Evolutionary conservation across 257 asterid genomes (phyloP).

Genomic region (Primulina tabacum): DNA sequence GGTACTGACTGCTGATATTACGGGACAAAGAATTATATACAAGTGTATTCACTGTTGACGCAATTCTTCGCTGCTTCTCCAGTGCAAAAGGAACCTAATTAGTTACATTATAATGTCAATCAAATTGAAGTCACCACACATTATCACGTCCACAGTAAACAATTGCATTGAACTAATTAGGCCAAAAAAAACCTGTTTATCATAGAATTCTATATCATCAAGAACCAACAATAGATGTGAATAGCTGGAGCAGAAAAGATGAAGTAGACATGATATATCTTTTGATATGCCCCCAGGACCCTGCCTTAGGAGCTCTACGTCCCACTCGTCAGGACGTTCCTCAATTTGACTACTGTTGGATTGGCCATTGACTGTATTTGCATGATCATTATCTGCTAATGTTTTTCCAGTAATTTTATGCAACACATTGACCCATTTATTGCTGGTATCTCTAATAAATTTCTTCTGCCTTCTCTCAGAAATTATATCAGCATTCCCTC

Average conservation of each 20-base stretch:
- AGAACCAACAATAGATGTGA: slow-evolving; percentile 88
- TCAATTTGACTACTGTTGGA: slow-evolving; percentile 35
- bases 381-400: slow-evolving; percentile 38
- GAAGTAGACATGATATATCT: slow-evolving; percentile 66
- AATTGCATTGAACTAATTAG: slow-evolving; percentile 12
- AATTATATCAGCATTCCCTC: slow-evolving; percentile 36
- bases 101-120: slow-evolving; percentile 16
- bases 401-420: slow-evolving; percentile 69
- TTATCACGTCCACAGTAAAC: slow-evolving; percentile 1
- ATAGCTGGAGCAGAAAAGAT: slow-evolving; percentile 83
- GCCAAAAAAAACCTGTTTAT: slow-evolving; percentile 67
- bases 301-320: slow-evolving; percentile 61
- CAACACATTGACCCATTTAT: slow-evolving; percentile 69
- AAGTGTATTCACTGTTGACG: slow-evolving; percentile 69
- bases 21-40: slow-evolving; percentile 72
- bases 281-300: slow-evolving; percentile 80
- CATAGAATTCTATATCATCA: slow-evolving; percentile 90
- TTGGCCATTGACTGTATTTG: slow-evolving; percentile 29
- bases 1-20: slow-evolving; percentile 38
- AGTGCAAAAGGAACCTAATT: slow-evolving; percentile 76
- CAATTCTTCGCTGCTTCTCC: slow-evolving; percentile 82
- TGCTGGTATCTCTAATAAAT: slow-evolving; percentile 58
- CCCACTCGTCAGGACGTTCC: slow-evolving; percentile 67
- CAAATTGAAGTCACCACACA: slow-evolving; percentile 15
- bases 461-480: slow-evolving; percentile 53